Conservation (phyloP, 139 green algal genomes). For the Coelastrella sp. region DNA sequence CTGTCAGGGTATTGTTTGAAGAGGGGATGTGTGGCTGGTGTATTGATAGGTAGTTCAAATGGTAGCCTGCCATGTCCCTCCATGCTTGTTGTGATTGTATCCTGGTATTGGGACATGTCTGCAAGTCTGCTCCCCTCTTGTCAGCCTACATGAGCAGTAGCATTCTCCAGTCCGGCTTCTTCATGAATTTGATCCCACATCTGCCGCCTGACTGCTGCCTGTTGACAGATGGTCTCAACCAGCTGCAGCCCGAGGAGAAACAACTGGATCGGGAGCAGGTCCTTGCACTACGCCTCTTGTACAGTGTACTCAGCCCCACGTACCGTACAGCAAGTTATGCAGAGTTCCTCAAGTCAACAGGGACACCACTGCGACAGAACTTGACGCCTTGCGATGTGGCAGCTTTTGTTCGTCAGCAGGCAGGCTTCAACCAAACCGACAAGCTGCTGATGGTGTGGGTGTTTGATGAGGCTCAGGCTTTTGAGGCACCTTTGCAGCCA, state of each 20-base stretch:
- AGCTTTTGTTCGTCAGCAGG: no score
- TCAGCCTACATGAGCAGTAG: no score
- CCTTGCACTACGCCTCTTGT: not conserved
- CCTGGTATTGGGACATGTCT: not conserved
- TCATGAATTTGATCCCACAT: no score
- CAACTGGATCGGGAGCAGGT: not conserved
- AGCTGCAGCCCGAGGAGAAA: not conserved
- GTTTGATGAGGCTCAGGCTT: no score
- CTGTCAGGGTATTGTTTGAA: not conserved
- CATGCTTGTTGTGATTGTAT: not conserved
- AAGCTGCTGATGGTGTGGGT: no score
- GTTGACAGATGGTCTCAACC: not conserved
- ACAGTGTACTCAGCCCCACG: no score
- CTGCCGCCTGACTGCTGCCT: not conserved
- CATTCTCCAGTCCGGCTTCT: not conserved
- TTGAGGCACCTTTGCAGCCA: no score
- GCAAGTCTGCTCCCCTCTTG: not conserved
- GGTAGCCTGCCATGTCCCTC: not conserved
- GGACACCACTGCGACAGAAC: no score
- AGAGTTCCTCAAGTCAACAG: no score
- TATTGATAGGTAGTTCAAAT: not conserved
- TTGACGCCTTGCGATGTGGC: no score
- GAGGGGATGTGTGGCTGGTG: not conserved
- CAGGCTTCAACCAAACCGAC: no score
- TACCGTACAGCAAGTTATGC: no score